Evolutionary conservation across 768 basidiomycete species (phyloP), one percentile per base, ranked within the genome.

Genomic region (Tricholoma hemisulphureum): DNA sequence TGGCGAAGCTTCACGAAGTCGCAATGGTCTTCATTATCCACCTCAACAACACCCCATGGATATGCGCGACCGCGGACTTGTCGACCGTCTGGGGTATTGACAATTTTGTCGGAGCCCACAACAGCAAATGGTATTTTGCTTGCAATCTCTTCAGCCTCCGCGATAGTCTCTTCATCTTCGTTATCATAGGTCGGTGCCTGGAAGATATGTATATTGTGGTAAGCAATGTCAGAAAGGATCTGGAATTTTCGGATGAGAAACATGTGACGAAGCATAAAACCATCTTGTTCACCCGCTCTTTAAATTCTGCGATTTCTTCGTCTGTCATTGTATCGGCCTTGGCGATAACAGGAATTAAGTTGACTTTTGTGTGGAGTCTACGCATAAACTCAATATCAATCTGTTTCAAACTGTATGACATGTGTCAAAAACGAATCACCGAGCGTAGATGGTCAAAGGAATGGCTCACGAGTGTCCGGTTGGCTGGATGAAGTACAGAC

Each of bases 301-400:
- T 99, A 84, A 98, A 98, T 52, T 89, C 83, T 7, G 81, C 76
- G 63, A 98, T 85, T 75, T 98, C 97, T 63, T 98, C 95, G 66
- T 98, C 95, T 11, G 97, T 98, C 77, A 99, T 72, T 29, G 97
- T 98, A 71, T 99, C 97, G 8, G 94, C 88, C 79, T 99, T 99
- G 59, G 97, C 97, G 66, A 99, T 98, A 70, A 99, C 85, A 56
- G 97, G 97, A 64, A 99, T 98, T 65, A 99, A 79, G 78, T 99
- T 99, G 77, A 99, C 97, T 73, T 91, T 93, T 64, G 90, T 94
- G 74, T 98, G 95, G 37, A 99, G 85, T 64, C 95, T 83, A 63
- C 94, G 88, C 97, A 99, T 98, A 75, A 98, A 97, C 74, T 98
- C 97, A 60, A 99, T 91, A 73, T 99, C 97, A 68, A 99, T 90